phyloP scores from a whole-genome alignment of 1,139 yeast genomes.

The Saccharomyces hybrid region DNA sequence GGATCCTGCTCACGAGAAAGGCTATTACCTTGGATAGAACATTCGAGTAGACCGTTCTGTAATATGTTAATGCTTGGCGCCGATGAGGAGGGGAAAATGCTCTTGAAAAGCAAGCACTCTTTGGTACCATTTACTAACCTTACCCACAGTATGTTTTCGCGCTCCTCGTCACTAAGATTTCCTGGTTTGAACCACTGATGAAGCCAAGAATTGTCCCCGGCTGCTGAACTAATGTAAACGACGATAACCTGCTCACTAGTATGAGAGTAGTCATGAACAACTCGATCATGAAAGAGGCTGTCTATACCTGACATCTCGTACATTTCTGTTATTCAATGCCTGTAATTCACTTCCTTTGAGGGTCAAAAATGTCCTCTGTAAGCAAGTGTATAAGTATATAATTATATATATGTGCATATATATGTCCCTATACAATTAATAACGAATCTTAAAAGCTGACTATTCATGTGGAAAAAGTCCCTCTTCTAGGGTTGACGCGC shows the following conservation, averaged over 20 bases:
- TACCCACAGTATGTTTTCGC: background rate
- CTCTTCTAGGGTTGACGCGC: background rate
- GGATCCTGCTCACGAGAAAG: background rate
- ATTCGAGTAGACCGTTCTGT: background rate
- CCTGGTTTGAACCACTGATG: background rate
- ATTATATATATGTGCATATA: too few species aligned
- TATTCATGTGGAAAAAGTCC: background rate
- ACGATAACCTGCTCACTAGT: background rate
- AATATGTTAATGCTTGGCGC: background rate
- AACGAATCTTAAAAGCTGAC: background rate
- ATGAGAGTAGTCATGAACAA: background rate
- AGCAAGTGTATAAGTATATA: background rate
- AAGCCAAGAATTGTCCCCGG: background rate
- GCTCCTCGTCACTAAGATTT: background rate
- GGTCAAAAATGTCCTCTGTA: background rate
- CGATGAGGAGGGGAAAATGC: background rate
- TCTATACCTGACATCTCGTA: background rate
- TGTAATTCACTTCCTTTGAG: background rate
- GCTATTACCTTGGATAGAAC: background rate
- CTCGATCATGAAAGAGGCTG: background rate
- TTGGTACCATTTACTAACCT: background rate
- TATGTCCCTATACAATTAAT: background rate
- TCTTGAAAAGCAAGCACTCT: background rate
- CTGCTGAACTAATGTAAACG: background rate
- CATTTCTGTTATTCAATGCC: background rate